A percentile compares a stretch with the other conserved stretches of the same genome.
phyloP scores from a whole-genome alignment of 75 land plant genomes.

The Selaginella tamariscina region DNA sequence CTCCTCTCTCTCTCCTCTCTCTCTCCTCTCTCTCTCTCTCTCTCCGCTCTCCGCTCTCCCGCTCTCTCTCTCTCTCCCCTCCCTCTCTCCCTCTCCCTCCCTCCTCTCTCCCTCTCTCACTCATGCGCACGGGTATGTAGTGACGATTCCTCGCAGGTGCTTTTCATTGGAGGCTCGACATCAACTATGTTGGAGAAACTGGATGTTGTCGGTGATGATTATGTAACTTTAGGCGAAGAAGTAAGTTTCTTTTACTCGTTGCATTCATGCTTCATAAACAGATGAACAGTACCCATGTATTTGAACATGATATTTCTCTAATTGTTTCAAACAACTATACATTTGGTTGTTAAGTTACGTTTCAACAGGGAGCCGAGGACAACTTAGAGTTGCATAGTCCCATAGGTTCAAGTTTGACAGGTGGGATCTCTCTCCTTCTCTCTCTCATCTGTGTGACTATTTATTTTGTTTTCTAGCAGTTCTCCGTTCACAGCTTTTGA shows the following conservation, averaged over 20 bases:
- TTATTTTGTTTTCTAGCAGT: constrained; percentile 38
- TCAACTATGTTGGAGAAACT: constrained; percentile 88
- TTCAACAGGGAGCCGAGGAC: not conserved
- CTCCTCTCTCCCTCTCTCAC: too few relatives aligned
- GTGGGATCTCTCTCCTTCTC: not conserved
- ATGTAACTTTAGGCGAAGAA: constrained; percentile 26
- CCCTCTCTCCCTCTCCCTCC: too few relatives aligned
- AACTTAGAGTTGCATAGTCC: not conserved
- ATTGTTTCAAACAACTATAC: too few relatives aligned
- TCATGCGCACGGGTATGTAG: too few relatives aligned
- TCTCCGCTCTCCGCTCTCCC: too few relatives aligned
- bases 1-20: too few relatives aligned
- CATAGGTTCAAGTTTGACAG: not conserved
- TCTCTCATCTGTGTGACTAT: not conserved
- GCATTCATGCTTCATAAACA: not conserved
- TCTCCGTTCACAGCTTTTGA: constrained; percentile 68
- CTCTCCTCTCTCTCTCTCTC: too few relatives aligned
- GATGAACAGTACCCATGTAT: too few relatives aligned
- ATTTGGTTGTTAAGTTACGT: constrained; percentile 14
- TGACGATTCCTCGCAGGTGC: constrained; percentile 36
- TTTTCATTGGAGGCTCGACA: constrained; percentile 89
- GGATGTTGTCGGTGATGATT: constrained; percentile 63
- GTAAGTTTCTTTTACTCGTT: constrained; percentile 22
- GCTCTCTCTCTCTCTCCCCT: too few relatives aligned
- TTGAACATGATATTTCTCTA: too few relatives aligned